These are phyloP conservation scores for Chrysanthemum lavandulifolium DNA, from an alignment of 129 eudicot genomes.

Conservation along the genomic window DNA sequence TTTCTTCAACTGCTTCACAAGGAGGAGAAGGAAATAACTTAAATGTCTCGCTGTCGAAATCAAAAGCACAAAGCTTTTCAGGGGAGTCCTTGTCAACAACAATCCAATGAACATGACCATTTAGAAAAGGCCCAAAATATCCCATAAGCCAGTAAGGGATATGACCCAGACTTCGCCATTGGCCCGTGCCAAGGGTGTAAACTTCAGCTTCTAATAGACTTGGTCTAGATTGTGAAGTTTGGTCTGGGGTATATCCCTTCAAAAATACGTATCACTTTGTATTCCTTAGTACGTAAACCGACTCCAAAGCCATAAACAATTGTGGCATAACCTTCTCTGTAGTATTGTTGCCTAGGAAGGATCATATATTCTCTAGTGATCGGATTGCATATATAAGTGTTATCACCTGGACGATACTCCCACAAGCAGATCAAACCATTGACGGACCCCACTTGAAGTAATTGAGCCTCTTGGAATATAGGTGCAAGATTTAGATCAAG, in stretches of 20 bases:
- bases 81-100: neutral
- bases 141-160: neutral
- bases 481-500: constrained; percentile 14
- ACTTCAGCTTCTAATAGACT: constrained; percentile 32
- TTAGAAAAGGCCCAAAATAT: constrained; percentile 8
- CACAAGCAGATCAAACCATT: constrained; percentile 42
- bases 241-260: constrained; percentile 8
- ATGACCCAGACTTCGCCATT: constrained; percentile 38
- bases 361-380: constrained; percentile 30
- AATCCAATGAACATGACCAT: constrained; percentile 37
- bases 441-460: constrained; percentile 35
- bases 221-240: neutral
- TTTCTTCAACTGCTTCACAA: constrained; percentile 14
- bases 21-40: constrained; percentile 19
- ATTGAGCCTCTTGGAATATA: neutral
- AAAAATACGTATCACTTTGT: constrained; percentile 35
- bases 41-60: constrained; percentile 29
- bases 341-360: constrained; percentile 21
- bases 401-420: constrained; percentile 8
- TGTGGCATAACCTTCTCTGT: neutral
- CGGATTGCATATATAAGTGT: constrained; percentile 41
- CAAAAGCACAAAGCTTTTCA: constrained; percentile 30
- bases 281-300: constrained; percentile 3
- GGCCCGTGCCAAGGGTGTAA: constrained; percentile 48
- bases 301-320: constrained; percentile 33